Conservation (phyloP, 257 asterid species). For the Solanum commersonii region DNA sequence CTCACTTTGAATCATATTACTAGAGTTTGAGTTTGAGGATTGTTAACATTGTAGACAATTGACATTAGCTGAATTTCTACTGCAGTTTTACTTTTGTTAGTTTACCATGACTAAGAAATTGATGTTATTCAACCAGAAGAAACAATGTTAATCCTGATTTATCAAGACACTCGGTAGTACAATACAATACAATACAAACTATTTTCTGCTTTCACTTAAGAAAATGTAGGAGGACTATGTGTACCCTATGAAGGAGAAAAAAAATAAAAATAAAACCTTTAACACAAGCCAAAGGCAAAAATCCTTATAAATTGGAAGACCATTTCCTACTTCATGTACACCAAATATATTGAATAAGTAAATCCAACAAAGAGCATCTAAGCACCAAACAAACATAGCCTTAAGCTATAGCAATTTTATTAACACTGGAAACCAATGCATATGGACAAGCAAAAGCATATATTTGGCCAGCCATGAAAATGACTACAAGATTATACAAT, state of each 20-base stretch:
- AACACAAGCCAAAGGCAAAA: background rate
- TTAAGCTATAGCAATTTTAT: background rate
- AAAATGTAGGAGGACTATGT: background rate
- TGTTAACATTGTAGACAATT: background rate
- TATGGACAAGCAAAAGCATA: background rate
- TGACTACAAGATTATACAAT: background rate
- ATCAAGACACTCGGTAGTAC: background rate
- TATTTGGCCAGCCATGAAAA: background rate
- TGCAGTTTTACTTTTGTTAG: background rate
- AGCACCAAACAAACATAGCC: background rate
- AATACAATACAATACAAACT: background rate
- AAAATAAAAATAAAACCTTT: background rate
- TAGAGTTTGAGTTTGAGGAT: background rate
- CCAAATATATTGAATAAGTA: background rate
- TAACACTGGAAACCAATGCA: background rate
- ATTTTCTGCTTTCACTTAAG: background rate
- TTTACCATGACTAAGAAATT: background rate
- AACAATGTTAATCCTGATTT: background rate
- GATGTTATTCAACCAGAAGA: background rate
- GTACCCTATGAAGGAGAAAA: background rate
- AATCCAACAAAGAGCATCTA: background rate
- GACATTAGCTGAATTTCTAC: background rate
- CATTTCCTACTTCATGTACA: background rate
- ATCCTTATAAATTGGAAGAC: background rate
- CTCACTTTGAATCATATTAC: background rate